Evolutionary conservation across 192 early-diverging fungal species (phyloP).

Genomic region (Funneliformis mosseae): DNA sequence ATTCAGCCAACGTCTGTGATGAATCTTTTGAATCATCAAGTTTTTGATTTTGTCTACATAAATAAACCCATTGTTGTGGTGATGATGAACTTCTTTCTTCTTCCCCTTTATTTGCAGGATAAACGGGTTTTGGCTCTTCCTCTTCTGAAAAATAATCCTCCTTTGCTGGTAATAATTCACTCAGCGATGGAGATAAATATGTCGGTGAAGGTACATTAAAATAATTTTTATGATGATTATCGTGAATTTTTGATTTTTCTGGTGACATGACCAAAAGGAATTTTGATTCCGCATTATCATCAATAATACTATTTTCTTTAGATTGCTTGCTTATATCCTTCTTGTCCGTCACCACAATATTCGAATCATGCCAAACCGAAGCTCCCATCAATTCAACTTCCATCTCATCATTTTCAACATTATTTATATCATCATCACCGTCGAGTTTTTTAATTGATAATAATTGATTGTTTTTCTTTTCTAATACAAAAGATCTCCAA

Average conservation of each 20-base stretch:
- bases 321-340: background rate
- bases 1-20: background rate
- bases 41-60: background rate
- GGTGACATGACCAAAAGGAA: background rate
- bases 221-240: background rate
- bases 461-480: constrained; percentile 10
- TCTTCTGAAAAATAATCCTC: constrained; percentile 5
- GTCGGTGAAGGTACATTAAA: background rate
- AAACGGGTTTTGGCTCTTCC: background rate
- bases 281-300: background rate
- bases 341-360: background rate
- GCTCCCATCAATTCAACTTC: background rate
- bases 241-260: background rate
- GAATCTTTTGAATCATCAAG: background rate
- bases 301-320: background rate
- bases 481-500: constrained; percentile 33
- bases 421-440: background rate
- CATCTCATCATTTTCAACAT: background rate
- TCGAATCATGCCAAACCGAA: background rate
- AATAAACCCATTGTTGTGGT: constrained; percentile 23
- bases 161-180: background rate
- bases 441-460: background rate
- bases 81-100: background rate
- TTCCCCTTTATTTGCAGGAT: background rate
- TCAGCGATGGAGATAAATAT: background rate